Base-by-base conservation (phyloP, 352 stramenopile species). In the Pythium dissimile region DNA sequence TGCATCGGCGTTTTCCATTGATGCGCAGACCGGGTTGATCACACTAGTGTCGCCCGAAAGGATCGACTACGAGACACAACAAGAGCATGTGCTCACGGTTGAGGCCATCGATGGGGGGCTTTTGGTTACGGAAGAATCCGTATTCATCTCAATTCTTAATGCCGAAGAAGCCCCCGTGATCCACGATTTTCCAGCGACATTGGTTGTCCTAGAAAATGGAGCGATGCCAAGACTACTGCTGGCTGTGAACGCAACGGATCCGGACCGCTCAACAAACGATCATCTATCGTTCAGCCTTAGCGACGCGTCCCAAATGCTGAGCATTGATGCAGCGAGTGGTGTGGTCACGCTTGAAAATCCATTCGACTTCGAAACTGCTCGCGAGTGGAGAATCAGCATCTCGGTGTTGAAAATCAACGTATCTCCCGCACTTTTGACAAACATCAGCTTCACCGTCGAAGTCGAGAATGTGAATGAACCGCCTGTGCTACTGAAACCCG, bases 191-290 rank as follows among this genome's bases (percentile, higher is more conserved):
- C n/a, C 16, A 18, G 44, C 44, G 1, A 28, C 11, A 18, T 12
- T 66, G 8, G 1, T 11, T 20, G 51, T 67, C 2, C 28, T 10
- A 2, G 77, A 87, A 34, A 83, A 83, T 49, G 72, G 63, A 13
- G 42, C 27, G 7, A 62, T 65, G 34, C 77, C 77, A 16, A 67
- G 68, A 8, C 69, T 58, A 6, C 23, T 87, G 1, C 66, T 77
- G 20, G 52, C 72, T 7, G 43, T 83, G 1, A 80, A 83, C 41
- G 72, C 72, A 2, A 71, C 66, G 0, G 77, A 87, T 37, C 77
- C 74, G 2, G 77, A 87, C 18, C 66, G 64, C 49, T 44, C 54
- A 10, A 71, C 72, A 2, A 67, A 30, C 6, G 62, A 77, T 5
- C 41, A 71, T 16, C 46, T 86, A 28, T 10, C 20, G 1, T 65